Conservation (phyloP, 78 protist genomes). For the Dictyostelium intermedium region DNA sequence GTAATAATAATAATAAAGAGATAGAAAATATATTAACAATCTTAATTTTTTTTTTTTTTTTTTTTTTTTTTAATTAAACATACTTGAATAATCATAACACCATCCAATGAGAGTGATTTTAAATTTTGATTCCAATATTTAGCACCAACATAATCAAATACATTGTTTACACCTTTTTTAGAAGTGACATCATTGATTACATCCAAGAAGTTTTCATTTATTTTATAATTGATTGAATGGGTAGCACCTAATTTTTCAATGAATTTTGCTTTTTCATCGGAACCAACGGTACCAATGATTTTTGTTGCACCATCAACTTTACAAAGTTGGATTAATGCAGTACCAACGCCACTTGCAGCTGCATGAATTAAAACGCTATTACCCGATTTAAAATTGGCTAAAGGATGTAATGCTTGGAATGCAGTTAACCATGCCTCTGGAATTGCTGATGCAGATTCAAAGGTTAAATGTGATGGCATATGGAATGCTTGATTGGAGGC, state of each 20-base stretch:
- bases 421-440: conserved; percentile 91
- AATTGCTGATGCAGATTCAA: conserved; percentile 82
- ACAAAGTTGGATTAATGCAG: conserved; percentile 71
- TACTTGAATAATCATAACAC: conserved; percentile 64
- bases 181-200: neutral
- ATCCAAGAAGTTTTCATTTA: conserved; percentile 5
- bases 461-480: conserved; percentile 49
- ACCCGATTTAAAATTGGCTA: conserved; percentile 18
- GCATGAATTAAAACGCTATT: conserved; percentile 84
- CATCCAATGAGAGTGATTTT: conserved; percentile 64
- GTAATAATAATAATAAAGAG: neutral
- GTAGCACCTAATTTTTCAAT: conserved; percentile 53
- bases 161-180: conserved; percentile 36
- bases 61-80: no score
- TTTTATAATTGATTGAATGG: conserved; percentile 62
- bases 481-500: conserved; percentile 24
- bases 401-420: conserved; percentile 59
- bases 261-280: conserved; percentile 33
- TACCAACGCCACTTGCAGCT: conserved; percentile 85
- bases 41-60: neutral
- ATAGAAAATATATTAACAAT: no score
- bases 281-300: conserved; percentile 48
- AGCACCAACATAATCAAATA: conserved; percentile 80
- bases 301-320: conserved; percentile 19
- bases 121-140: conserved; percentile 80